Evolutionary conservation across 2,329 filamentous ascomycete species (phyloP), one percentile per base, ranked within the genome.

Genomic region (Scorias spongiosa): DNA sequence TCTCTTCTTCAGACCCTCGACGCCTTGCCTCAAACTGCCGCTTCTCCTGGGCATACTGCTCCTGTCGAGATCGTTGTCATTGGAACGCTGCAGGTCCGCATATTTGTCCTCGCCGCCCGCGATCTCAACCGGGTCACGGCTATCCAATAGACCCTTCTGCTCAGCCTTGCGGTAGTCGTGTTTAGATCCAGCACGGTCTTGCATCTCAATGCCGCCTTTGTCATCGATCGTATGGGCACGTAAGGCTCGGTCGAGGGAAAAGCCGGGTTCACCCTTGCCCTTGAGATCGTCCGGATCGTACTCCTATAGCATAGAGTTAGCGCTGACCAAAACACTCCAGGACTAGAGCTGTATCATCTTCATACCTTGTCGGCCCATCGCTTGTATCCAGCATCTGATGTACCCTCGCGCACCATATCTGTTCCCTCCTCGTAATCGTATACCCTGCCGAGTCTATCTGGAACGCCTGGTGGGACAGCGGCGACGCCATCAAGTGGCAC

Each of bases 381-480:
- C 65, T 78, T 82, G 58, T 91, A 94, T 11, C 82, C 71, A n/a
- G 80, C 83, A 12, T 83, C 84, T 0, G 66, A 58, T 2, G 76
- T 74, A 1, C 66, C 63, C 54, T 89, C 84, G 41, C 80, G 72
- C 81, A 88, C 87, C 58, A 94, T 69, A 56, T 94, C 86, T 2
- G 80, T 73, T n/a, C 87, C 87, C 56, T 95, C 87, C 54, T 85
- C 70, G 55, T 95, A 95, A 26, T 79, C 51, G 69, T 93, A 84
- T 10, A 73, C 66, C 43, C 77, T 72, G 2, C 88, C 88, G 44
- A 75, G 70, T 14, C 73, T 64, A 58, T 93, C 87, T 1, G 64
- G 63, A 52, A 72, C 64, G 17, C 88, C 87, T 0, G 82, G 78
- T 1, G 88, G 84, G n/a, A 91, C 74, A 14, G 68, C 68, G 1